Conservation (phyloP, 306 rosid species). For the Luffa aegyptiaca region DNA sequence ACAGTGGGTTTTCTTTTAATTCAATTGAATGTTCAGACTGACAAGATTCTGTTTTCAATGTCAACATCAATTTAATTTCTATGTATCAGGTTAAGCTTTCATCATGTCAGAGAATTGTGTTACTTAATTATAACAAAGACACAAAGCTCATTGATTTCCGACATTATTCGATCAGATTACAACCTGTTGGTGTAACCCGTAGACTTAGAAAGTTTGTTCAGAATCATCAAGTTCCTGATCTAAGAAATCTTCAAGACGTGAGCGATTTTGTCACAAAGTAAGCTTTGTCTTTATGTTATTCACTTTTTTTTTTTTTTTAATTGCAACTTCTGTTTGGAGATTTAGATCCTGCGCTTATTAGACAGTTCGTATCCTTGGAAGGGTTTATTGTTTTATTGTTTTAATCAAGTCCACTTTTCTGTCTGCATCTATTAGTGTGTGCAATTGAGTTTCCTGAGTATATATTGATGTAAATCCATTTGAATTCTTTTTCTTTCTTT, state of each 20-base stretch:
- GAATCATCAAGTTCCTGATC: conserved; percentile 84
- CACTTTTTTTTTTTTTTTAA: background rate
- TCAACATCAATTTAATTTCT: conserved; percentile 8
- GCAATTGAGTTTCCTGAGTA: background rate
- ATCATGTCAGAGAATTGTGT: conserved; percentile 87
- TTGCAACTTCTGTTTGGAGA: background rate
- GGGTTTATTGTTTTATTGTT: background rate
- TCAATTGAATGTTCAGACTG: background rate
- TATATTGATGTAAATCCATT: background rate
- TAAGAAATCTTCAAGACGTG: conserved; percentile 85
- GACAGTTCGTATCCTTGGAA: background rate
- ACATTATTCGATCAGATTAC: conserved; percentile 85
- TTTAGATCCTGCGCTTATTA: background rate
- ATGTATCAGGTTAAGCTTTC: conserved; percentile 70
- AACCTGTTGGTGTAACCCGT: conserved; percentile 90
- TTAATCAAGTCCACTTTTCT: background rate
- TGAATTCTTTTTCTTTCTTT: background rate
- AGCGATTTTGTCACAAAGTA: conserved; percentile 96
- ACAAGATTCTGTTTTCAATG: background rate
- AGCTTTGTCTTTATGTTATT: conserved; percentile 18
- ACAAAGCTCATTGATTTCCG: conserved; percentile 86
- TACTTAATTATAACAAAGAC: conserved; percentile 89
- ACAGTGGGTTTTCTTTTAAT: conserved; percentile 52
- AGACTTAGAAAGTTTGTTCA: conserved; percentile 84
- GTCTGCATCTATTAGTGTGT: background rate